Conservation (phyloP, 305 asterid genomes). For the Fraxinus paxiana region DNA sequence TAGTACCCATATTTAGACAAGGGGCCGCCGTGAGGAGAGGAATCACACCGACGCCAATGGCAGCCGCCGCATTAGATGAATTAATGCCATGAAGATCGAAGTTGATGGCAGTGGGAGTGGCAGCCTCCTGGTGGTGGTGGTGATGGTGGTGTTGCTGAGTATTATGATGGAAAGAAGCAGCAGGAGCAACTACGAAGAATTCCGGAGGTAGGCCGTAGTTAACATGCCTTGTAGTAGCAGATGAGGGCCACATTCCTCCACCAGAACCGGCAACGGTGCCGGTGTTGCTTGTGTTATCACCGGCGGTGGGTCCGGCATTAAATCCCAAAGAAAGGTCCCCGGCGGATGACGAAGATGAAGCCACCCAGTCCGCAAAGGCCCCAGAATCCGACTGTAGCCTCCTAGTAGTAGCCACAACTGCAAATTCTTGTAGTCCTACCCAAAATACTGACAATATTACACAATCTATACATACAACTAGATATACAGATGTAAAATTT, state of each 20-base stretch:
- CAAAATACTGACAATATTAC: not conserved
- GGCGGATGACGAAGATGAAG: conserved; percentile 49
- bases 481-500: conserved; percentile 3
- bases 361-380: conserved; percentile 74
- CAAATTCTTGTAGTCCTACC: conserved; percentile 14
- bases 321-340: conserved; percentile 55
- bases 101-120: conserved; percentile 36
- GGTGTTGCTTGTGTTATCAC: conserved; percentile 13
- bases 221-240: conserved; percentile 49
- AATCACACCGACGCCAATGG: conserved; percentile 31
- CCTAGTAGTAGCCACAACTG: conserved; percentile 71
- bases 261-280: conserved; percentile 13
- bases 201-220: conserved; percentile 64
- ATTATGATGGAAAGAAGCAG: conserved; percentile 37
- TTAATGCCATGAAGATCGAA: conserved; percentile 42
- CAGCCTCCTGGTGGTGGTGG: conserved; percentile 15
- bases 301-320: conserved; percentile 19
- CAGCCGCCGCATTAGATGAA: conserved; percentile 26
- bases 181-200: conserved; percentile 67
- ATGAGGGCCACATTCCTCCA: conserved; percentile 48
- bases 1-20: conserved; percentile 13
- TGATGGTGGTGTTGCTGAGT: conserved; percentile 26
- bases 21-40: conserved; percentile 54
- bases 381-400: conserved; percentile 60
- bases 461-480: not conserved